Percentiles rank a stretch among this genome's conserved stretches.
Conservation (phyloP, 1,284 basidiomycete genomes). For the Trichosporon faecale region DNA sequence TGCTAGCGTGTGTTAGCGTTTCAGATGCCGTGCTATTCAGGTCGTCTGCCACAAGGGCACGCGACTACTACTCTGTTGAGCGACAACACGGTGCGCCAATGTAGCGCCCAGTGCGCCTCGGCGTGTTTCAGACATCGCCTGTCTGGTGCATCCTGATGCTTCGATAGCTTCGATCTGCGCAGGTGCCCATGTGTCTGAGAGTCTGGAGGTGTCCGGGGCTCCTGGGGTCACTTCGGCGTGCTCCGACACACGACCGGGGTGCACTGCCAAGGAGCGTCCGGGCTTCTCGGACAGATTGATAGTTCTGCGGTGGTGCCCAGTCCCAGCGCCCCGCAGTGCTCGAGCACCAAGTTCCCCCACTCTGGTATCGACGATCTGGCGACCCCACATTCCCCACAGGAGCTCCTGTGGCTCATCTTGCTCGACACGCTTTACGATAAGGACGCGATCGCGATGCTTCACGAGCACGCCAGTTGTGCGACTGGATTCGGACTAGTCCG, state of each 20-base stretch:
- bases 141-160: background rate
- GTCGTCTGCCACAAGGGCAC: too few relatives aligned
- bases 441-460: background rate
- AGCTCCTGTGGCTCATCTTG: too few relatives aligned
- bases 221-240: background rate
- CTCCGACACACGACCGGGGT: background rate
- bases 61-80: too few relatives aligned
- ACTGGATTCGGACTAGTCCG: background rate
- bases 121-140: background rate
- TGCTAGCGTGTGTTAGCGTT: background rate
- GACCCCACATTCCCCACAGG: background rate
- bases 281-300: background rate
- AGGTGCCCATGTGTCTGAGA: background rate
- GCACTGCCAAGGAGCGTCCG: background rate
- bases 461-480: background rate
- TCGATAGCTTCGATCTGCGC: background rate
- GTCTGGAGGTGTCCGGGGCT: background rate
- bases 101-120: background rate
- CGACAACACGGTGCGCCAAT: too few relatives aligned
- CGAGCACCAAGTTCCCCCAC: background rate
- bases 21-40: too few relatives aligned
- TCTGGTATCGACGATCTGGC: background rate
- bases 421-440: too few relatives aligned
- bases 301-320: background rate
- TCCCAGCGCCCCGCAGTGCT: background rate